phyloP scores from a whole-genome alignment of 129 eudicot genomes.

The Lactuca sativa region DNA sequence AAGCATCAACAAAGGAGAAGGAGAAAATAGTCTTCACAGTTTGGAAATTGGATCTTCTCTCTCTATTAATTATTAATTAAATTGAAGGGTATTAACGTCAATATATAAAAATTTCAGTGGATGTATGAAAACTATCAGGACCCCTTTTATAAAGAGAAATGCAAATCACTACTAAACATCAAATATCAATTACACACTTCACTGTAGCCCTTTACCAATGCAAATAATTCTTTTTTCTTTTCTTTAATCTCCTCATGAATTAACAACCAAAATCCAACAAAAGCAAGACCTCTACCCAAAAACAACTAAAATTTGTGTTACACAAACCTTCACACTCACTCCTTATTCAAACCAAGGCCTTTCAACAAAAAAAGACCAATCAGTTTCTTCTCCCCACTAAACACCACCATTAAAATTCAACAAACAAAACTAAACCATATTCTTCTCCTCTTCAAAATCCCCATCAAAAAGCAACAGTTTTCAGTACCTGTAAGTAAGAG shows the following conservation, averaged over 20 bases:
- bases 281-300: constrained; percentile 22
- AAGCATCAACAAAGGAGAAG: too few relatives aligned
- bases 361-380: constrained; percentile 18
- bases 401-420: constrained; percentile 12
- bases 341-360: constrained; percentile 36
- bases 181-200: not conserved
- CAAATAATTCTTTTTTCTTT: not conserved
- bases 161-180: not conserved
- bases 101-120: too few relatives aligned
- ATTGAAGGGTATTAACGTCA: too few relatives aligned
- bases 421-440: constrained; percentile 21
- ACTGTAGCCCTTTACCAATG: not conserved
- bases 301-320: constrained; percentile 15
- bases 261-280: constrained; percentile 14
- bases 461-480: constrained; percentile 1
- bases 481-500: constrained; percentile 83
- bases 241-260: constrained; percentile 2
- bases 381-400: constrained; percentile 8
- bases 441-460: not conserved
- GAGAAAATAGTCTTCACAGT: too few relatives aligned
- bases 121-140: too few relatives aligned
- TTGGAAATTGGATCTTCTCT: too few relatives aligned
- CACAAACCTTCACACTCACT: constrained; percentile 24
- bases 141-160: not conserved
- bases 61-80: too few relatives aligned